These are phyloP conservation scores for Rugiboletus extremiorientalis DNA, from an alignment of 1,284 basidiomycete genomes.

Conservation along the genomic window DNA sequence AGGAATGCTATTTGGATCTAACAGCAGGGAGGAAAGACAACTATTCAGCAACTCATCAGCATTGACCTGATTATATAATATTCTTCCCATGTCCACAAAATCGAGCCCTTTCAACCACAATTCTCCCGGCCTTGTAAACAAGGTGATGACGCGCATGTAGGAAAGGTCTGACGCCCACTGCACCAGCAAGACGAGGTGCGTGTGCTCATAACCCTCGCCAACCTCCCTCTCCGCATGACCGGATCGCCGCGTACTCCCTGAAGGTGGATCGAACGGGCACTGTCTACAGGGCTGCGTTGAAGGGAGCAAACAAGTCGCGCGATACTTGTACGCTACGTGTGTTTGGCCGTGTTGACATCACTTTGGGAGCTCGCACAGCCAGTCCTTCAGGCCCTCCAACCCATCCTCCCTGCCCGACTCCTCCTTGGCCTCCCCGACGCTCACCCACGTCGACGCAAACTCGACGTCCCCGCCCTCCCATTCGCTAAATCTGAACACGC, in stretches of 20 bases:
- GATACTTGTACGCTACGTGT: constrained; percentile 12
- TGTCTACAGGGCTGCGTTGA: constrained; percentile 71
- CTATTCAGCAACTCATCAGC: too few relatives aligned
- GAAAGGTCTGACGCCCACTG: constrained; percentile 73
- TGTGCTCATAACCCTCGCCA: constrained; percentile 63
- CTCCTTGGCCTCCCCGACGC: constrained; percentile 36
- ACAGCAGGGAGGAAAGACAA: too few relatives aligned
- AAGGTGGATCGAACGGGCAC: constrained; percentile 56
- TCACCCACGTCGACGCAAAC: constrained; percentile 61
- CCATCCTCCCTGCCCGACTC: constrained; percentile 37
- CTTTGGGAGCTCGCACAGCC: constrained; percentile 50
- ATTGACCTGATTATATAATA: too few relatives aligned
- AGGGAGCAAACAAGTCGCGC: background rate
- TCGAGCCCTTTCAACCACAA: too few relatives aligned
- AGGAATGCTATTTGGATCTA: too few relatives aligned
- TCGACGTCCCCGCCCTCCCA: constrained; percentile 79
- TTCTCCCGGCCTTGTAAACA: too few relatives aligned
- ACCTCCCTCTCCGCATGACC: constrained; percentile 63
- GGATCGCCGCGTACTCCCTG: constrained; percentile 66
- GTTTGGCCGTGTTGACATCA: constrained; percentile 31
- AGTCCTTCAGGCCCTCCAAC: constrained; percentile 46
- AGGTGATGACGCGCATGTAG: too few relatives aligned
- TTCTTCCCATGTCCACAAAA: too few relatives aligned
- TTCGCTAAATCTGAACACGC: constrained; percentile 63
- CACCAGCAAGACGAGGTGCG: constrained; percentile 52